Conservation (phyloP, 2,329 filamentous ascomycete species). For the Alternaria brassicicola region DNA sequence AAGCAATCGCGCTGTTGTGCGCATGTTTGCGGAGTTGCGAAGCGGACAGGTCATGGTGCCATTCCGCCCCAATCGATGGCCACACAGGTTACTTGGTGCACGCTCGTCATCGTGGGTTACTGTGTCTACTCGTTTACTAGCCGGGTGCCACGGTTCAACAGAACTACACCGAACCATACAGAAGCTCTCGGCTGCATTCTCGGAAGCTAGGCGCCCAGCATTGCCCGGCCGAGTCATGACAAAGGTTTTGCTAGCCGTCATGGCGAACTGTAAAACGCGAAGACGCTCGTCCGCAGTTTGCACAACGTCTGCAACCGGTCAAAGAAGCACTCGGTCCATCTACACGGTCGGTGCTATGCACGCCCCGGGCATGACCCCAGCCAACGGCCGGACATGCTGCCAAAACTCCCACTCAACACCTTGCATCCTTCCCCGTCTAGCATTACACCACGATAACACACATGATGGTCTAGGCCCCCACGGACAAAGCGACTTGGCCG, state of each 20-base stretch:
- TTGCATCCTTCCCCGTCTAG: constrained; percentile 19
- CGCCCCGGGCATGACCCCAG: constrained; percentile 9
- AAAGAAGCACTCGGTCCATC: background rate
- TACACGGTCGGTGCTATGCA: constrained; percentile 7
- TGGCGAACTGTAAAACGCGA: constrained; percentile 16
- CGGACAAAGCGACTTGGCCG: constrained; percentile 14
- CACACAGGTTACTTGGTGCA: background rate
- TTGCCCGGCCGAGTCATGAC: constrained; percentile 25
- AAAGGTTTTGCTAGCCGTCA: constrained; percentile 24
- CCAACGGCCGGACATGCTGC: background rate
- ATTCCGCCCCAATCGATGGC: background rate
- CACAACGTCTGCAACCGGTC: constrained; percentile 1
- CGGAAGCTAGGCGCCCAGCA: constrained; percentile 21
- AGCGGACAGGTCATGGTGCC: background rate
- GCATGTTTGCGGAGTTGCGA: background rate
- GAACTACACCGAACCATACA: constrained; percentile 14
- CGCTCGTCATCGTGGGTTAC: constrained; percentile 2
- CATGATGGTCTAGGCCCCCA: constrained; percentile 30
- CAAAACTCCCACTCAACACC: constrained; percentile 17
- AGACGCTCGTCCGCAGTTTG: background rate
- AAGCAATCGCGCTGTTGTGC: background rate
- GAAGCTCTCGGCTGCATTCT: constrained; percentile 23
- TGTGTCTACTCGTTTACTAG: background rate
- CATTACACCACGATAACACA: constrained; percentile 19
- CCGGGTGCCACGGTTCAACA: constrained; percentile 9